Conservation (phyloP, 2,329 filamentous ascomycete species). For the Colletotrichum destructivum region DNA sequence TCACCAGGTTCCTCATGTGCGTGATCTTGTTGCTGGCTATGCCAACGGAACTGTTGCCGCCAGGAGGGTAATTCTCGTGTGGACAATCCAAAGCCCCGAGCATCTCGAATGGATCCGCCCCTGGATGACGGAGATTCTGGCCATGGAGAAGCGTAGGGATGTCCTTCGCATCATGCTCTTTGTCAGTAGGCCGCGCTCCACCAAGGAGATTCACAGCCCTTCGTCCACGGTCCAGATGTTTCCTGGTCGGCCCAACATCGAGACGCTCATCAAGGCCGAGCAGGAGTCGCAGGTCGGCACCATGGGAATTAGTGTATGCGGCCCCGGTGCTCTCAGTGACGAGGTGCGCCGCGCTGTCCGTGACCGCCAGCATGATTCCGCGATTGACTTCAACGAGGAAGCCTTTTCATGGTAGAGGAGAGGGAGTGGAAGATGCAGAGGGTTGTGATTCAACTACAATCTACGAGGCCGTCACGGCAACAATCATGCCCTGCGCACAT, state of each 20-base stretch:
- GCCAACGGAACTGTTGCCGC: constrained; percentile 79
- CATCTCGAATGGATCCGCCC: constrained; percentile 87
- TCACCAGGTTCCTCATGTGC: constrained; percentile 82
- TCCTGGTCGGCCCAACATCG: constrained; percentile 82
- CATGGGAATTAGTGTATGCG: constrained; percentile 82
- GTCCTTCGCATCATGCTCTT: constrained; percentile 84
- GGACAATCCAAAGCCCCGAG: constrained; percentile 85
- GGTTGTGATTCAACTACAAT: not conserved
- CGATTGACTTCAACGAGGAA: constrained; percentile 85
- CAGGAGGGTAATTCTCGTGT: constrained; percentile 81
- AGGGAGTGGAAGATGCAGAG: not conserved
- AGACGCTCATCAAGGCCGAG: constrained; percentile 80
- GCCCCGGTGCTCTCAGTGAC: constrained; percentile 80
- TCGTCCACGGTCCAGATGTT: constrained; percentile 88
- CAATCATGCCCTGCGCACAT: not conserved
- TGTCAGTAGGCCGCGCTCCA: constrained; percentile 80
- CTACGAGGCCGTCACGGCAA: not conserved
- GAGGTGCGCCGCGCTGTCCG: constrained; percentile 80
- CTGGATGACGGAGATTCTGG: constrained; percentile 86
- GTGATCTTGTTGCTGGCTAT: constrained; percentile 79
- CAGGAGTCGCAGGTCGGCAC: constrained; percentile 82
- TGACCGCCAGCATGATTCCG: constrained; percentile 73
- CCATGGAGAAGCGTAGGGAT: constrained; percentile 81
- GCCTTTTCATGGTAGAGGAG: constrained; percentile 74
- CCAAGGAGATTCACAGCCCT: constrained; percentile 86